phyloP scores from a whole-genome alignment of 345 rosid species.

The Erucastrum elatum region DNA sequence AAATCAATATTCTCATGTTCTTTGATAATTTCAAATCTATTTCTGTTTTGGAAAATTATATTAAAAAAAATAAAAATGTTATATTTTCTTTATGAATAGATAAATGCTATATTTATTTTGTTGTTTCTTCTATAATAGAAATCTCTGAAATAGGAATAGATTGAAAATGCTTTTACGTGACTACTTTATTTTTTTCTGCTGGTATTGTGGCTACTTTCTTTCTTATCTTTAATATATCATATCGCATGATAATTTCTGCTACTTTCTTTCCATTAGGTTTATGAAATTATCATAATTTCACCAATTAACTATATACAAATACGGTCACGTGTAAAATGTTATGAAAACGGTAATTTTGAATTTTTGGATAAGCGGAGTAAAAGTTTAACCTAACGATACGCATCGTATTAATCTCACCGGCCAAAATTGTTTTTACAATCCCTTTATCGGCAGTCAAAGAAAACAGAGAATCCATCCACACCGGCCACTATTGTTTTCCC shows the following conservation, averaged over 20 bases:
- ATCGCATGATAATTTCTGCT: not conserved
- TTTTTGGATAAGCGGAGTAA: not conserved
- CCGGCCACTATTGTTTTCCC: conserved; percentile 29
- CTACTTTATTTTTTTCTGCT: not conserved
- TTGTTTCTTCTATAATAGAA: no score
- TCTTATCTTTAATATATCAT: not conserved
- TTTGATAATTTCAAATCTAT: no score
- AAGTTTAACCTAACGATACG: not conserved
- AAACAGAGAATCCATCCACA: conserved; percentile 23
- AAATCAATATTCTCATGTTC: no score
- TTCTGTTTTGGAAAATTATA: no score
- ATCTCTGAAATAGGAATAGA: no score
- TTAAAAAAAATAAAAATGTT: no score
- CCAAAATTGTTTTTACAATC: not conserved
- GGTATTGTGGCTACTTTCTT: not conserved
- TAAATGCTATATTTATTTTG: no score
- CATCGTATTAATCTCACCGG: not conserved
- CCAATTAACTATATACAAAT: not conserved
- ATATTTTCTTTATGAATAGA: no score
- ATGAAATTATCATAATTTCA: not conserved
- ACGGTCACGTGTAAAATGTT: not conserved
- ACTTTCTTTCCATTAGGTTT: not conserved
- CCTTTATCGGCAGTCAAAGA: not conserved
- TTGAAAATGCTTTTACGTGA: no score
- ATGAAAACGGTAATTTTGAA: not conserved